Evolutionary conservation across 768 basidiomycete genomes (phyloP), one percentile per base, ranked within the genome.

Genomic region (Crepidotus variabilis): DNA sequence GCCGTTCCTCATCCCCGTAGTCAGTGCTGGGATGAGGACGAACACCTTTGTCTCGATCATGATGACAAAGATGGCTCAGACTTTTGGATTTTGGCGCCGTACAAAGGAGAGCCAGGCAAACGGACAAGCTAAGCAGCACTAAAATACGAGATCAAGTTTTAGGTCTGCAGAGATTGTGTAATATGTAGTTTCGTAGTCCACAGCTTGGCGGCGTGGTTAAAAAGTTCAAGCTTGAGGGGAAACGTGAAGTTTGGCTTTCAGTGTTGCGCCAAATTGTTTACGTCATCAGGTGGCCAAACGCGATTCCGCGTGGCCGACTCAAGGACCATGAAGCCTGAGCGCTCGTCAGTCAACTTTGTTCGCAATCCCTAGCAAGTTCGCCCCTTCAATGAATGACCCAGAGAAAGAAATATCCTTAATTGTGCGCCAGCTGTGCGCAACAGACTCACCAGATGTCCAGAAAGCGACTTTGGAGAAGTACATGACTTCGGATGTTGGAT

Each of bases 311-410:
- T 8, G 28, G 28, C 28, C 28, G 28, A 28, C 4, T 3, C 28
- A 28, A n/a, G 3, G 4, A 28, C 8, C 28, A 28, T 28, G 28
- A 8, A 28, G 28, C 28, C 39, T 11, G 13, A 36, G 35, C 9
- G 35, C 35, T 8, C 35, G 9, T 36, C 35, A 36, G 35, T 36
- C 39, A 14, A 43, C 39, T 16, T 14, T 16, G 18, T 16, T 20
- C 5, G 11, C 39, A 14, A 43, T 11, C 14, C 11, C 39, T 5
- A 43, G 39, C 39, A 28, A 4, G 8, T 28, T 4, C 5, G 3
- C 39, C 13, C 62, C 39, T 66, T 83, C 54, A 21, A 71, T 87
- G 85, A 78, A 87, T 55, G 71, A 83, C 54, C 86, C 86, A 0
- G 72, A 64, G 28, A 60, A 70, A 43, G 85, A 87, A 16, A 81